phyloP scores from a whole-genome alignment of 2,329 filamentous ascomycete species.

The Chaetomiaceae sp. region DNA sequence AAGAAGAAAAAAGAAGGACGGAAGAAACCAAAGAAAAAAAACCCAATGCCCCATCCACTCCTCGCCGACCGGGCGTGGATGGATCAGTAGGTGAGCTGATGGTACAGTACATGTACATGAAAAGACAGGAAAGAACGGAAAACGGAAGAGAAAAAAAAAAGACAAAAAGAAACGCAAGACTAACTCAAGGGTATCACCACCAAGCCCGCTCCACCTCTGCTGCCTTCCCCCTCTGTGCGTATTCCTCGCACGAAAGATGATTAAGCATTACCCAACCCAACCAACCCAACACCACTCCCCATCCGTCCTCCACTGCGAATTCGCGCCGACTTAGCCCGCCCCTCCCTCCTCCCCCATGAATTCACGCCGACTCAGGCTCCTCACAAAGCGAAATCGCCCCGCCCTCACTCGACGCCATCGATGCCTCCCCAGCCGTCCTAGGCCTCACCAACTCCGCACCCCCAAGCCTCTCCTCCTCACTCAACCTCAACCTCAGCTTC shows the following conservation, averaged over 20 bases:
- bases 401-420: background rate
- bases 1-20: background rate
- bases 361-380: conserved; percentile 8
- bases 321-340: background rate
- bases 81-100: background rate
- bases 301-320: background rate
- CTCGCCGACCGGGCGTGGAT: too few species aligned
- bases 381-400: conserved; percentile 11
- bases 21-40: background rate
- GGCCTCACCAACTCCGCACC: conserved; percentile 19
- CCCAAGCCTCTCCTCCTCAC: conserved; percentile 23
- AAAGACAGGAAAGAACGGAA: background rate
- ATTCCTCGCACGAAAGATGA: background rate
- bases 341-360: background rate
- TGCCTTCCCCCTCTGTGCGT: too few species aligned
- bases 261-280: background rate
- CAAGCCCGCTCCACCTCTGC: too few species aligned
- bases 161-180: too few species aligned
- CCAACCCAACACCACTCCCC: background rate
- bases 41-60: background rate
- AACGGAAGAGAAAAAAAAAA: too few species aligned
- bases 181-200: too few species aligned
- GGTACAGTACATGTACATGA: background rate
- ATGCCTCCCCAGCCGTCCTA: conserved; percentile 23
- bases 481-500: conserved; percentile 50